phyloP scores from a whole-genome alignment of 164 flowering plant species.

The Platanus orientalis region DNA sequence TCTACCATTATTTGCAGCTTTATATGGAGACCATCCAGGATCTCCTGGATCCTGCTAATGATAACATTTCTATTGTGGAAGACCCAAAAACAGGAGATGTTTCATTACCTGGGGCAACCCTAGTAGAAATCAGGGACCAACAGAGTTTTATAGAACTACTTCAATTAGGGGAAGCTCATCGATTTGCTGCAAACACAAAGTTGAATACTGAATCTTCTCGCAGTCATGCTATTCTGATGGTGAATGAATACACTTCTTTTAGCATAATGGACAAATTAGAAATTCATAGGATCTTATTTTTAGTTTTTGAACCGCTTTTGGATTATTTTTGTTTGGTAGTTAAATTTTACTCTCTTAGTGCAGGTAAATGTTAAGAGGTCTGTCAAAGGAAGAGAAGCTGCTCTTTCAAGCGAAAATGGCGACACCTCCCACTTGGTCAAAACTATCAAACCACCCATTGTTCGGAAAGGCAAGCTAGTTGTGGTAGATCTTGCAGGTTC shows the following conservation, averaged over 20 bases:
- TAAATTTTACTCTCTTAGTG: constrained; percentile 10
- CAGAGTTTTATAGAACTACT: too few relatives aligned
- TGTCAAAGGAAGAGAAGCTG: constrained; percentile 54
- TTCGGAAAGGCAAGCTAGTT: constrained; percentile 82
- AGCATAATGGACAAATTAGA: constrained; percentile 46
- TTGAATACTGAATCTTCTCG: constrained; percentile 96
- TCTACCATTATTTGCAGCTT: too few relatives aligned
- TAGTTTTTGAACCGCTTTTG: neutral
- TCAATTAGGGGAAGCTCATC: constrained; percentile 93
- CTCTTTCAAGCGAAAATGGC: constrained; percentile 50
- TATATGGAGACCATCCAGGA: too few relatives aligned
- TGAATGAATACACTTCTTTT: constrained; percentile 24
- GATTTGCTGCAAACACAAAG: constrained; percentile 93
- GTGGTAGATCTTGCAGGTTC: constrained; percentile 99
- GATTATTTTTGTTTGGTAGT: neutral
- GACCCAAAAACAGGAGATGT: too few relatives aligned
- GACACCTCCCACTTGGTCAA: constrained; percentile 39
- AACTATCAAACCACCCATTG: constrained; percentile 57
- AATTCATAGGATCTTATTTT: neutral
- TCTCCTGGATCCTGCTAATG: too few relatives aligned
- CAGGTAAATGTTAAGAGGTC: constrained; percentile 77
- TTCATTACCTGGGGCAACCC: too few relatives aligned
- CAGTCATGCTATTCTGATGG: constrained; percentile 96
- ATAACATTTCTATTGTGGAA: too few relatives aligned
- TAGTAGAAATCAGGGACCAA: too few relatives aligned